Percentiles rank a stretch among this genome's conserved stretches.
Conservation (phyloP, 83 land plant genomes). For the Isoetes engelmannii region DNA sequence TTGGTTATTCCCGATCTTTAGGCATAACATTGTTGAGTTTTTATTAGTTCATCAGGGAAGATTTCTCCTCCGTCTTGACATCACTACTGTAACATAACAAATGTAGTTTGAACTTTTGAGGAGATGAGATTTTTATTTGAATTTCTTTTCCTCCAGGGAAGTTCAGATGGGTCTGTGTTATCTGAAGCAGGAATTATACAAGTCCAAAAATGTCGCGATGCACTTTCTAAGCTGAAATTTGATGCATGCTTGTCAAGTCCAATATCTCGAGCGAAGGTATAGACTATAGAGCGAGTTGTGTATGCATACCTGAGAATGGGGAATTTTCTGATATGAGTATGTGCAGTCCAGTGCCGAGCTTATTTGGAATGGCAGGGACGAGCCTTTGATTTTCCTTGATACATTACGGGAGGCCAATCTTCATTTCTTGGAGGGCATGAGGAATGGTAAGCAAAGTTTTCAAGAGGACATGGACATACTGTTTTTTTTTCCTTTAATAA, state of each 20-base stretch:
- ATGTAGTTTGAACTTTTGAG: background rate
- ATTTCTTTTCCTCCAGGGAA: slow-evolving; percentile 40
- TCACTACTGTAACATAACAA: background rate
- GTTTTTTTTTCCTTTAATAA: slow-evolving; percentile 1
- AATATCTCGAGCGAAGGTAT: slow-evolving; percentile 72
- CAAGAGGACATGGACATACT: no score
- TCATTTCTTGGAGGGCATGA: slow-evolving; percentile 71
- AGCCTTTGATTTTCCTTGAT: slow-evolving; percentile 55
- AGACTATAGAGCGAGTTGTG: background rate
- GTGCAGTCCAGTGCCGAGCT: slow-evolving; percentile 69
- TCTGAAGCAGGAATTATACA: slow-evolving; percentile 55
- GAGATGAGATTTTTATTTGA: background rate
- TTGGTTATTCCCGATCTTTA: no score
- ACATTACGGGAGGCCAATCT: slow-evolving; percentile 69
- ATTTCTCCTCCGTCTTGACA: no score
- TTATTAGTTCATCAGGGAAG: no score
- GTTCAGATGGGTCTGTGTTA: slow-evolving; percentile 58
- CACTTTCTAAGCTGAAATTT: slow-evolving; percentile 44
- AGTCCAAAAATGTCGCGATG: slow-evolving; percentile 47
- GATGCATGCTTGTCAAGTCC: slow-evolving; percentile 75
- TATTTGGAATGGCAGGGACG: slow-evolving; percentile 58
- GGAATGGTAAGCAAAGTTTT: slow-evolving; percentile 38
- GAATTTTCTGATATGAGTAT: background rate
- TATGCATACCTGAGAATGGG: background rate
- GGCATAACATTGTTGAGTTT: no score